Evolutionary conservation across 2,329 filamentous ascomycete genomes (phyloP), one percentile per base, ranked within the genome.

Genomic region (Pseudopyricularia cyperi): DNA sequence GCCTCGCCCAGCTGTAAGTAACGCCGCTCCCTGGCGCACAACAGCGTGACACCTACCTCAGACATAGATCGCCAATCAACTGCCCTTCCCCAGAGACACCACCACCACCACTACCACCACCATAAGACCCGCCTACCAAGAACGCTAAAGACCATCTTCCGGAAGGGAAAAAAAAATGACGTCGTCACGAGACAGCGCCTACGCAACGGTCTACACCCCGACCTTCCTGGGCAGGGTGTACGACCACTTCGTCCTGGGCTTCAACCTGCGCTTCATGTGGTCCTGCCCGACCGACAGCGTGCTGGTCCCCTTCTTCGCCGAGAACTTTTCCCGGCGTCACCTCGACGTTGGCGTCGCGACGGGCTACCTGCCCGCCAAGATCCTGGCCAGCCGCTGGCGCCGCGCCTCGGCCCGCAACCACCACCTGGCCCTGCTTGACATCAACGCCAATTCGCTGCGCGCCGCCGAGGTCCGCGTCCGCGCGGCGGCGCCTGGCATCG

Each of bases 291-390:
- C 62, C 8, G 51, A 51, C 0, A 48, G 52, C 5, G 48, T 65
- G 11, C 62, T 67, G 11, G 56, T 66, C 3, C 65, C 65, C 3
- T 62, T 68, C 35, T 69, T 68, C 58, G 53, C 53, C 47, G 57
- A 62, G 32, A 58, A 66, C 54, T 63, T 69, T 52, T 62, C 65
- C 6, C 48, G 55, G n/a, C 57, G 59, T 26, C 68, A 70, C 52
- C 63, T 71, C 19, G 68, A 71, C 56, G 59, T 66, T 24, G 68
- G 68, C 48, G 67, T 69, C n/a, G 68, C 64, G 1, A 66, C 65
- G 3, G 68, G 67, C 11, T 71, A 63, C 55, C 69, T 67, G 48
- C 67, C 65, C 1, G 59, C 63, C 26, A 54, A 53, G 11, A 59
- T 62, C 5, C 56, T 67, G 24, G 46, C 53, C 14, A 30, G 59